Evolutionary conservation across 495 filamentous ascomycete species (phyloP).

Genomic region (Aspergillus ellipticus): DNA sequence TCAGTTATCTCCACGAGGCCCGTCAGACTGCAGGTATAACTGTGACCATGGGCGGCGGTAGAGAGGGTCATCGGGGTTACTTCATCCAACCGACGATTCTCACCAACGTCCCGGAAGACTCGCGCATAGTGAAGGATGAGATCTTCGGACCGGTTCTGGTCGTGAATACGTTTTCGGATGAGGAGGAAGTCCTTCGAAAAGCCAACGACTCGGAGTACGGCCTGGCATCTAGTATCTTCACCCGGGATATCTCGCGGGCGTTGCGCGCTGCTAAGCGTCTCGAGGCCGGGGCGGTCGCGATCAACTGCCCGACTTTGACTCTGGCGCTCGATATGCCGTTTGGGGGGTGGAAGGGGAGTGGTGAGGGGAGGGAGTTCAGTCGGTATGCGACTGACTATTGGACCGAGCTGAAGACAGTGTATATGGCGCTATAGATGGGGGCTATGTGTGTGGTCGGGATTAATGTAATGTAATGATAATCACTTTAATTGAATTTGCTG

Average conservation of each 20-base stretch:
- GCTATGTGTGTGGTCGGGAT: too few species aligned
- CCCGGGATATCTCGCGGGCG: constrained; percentile 40
- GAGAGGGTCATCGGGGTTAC: background rate
- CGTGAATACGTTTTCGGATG: constrained; percentile 47
- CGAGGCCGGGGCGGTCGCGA: constrained; percentile 52
- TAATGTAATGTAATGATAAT: too few species aligned
- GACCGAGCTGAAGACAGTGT: too few species aligned
- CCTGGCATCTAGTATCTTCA: constrained; percentile 49
- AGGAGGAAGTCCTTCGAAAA: constrained; percentile 46
- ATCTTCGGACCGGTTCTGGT: constrained; percentile 56
- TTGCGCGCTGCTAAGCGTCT: constrained; percentile 48
- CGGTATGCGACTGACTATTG: too few species aligned
- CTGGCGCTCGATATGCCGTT: too few species aligned
- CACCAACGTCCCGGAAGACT: constrained; percentile 41
- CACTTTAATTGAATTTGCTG: too few species aligned
- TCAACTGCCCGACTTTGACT: constrained; percentile 27
- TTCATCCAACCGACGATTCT: constrained; percentile 42
- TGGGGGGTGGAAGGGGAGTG: too few species aligned
- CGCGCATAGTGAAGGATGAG: constrained; percentile 51
- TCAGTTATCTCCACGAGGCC: too few species aligned
- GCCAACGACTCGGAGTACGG: constrained; percentile 49
- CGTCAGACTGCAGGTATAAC: too few species aligned
- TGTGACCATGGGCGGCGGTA: too few species aligned
- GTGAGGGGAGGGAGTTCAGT: too few species aligned
- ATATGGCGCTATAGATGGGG: too few species aligned